These are phyloP conservation scores for Aspergillus pseudoviridinutans DNA, from an alignment of 2,329 filamentous ascomycete genomes.

Conservation along the genomic window DNA sequence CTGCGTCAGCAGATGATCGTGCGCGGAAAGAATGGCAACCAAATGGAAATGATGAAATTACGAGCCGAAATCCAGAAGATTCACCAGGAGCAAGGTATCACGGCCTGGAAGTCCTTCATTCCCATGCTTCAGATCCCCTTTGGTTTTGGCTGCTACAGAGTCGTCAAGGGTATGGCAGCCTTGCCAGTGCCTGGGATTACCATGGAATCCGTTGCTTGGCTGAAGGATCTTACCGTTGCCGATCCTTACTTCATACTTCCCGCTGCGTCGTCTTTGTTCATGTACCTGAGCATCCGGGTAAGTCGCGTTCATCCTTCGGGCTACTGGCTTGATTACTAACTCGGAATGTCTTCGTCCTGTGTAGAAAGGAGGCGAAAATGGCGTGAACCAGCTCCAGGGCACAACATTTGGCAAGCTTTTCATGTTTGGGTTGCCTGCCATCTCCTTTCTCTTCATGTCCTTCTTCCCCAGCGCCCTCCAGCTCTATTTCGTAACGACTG, in stretches of 20 bases:
- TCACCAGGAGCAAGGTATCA: conserved; percentile 54
- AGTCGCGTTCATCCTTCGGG: conserved; percentile 18
- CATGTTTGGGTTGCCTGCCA: conserved; percentile 46
- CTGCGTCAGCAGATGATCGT: conserved; percentile 53
- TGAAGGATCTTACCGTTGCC: conserved; percentile 67
- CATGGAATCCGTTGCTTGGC: conserved; percentile 69
- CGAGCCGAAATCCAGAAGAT: conserved; percentile 49
- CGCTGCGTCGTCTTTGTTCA: conserved; percentile 51
- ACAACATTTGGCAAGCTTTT: conserved; percentile 31
- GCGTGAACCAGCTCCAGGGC: conserved; percentile 28
- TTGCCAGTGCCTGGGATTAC: conserved; percentile 79
- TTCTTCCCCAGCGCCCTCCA: conserved; percentile 57
- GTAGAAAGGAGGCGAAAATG: conserved; percentile 38
- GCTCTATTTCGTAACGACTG: conserved; percentile 56
- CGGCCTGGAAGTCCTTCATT: conserved; percentile 47
- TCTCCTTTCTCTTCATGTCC: conserved; percentile 53
- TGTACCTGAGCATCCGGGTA: conserved; percentile 59
- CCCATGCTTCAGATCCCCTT: conserved; percentile 65
- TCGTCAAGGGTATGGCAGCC: conserved; percentile 67
- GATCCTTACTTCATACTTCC: conserved; percentile 81
- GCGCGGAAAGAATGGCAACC: conserved; percentile 44
- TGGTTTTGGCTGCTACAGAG: conserved; percentile 75
- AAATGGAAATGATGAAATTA: conserved; percentile 43
- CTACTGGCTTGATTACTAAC: not conserved
- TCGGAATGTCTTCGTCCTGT: not conserved